Evolutionary conservation across 2,329 filamentous ascomycete species (phyloP), one percentile per base, ranked within the genome.

Genomic region (Diaporthe helianthi): DNA sequence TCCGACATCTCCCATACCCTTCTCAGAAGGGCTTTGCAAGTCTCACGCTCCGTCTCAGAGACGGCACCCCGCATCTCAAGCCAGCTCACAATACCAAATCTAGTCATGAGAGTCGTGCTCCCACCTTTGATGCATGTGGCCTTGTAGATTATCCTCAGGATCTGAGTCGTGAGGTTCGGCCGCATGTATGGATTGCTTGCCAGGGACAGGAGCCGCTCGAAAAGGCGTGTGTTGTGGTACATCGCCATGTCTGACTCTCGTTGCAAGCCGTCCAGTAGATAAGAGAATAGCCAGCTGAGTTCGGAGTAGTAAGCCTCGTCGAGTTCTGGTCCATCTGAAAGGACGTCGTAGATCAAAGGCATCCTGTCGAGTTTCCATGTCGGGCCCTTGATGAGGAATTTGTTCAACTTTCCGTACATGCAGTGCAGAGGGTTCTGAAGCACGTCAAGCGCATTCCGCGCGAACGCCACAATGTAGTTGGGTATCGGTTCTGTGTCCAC

Each of bases 361-460:
- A 96, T 87, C 76, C 89, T 90, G 70, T 92, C 88, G 22, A 90
- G 76, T 15, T 90, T 85, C 95, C 95, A 98, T 29, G 85, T 79
- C 0, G 95, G 94, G 0, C 89, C 87, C 64, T 89, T 89, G 26
- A 93, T 93, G 44, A 98, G 86, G 78, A 94, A 98, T 7, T 86
- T 84, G 81, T 97, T 97, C 79, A 96, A 83, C 77, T 97, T 97
- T 69, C 89, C 88, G 78, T 97, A 98, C 46, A 98, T 86, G 71
- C 88, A 88, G 76, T 97, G 93, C 19, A 93, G 85, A 0, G 95
- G 95, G 71, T 93, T 90, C 26, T 85, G 86, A 54, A 97, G 81
- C 19, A 97, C 88, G 1, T 86, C 82, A 9, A 97, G 83, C 1
- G 90, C 89, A 72, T 89, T 88, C 55, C 87, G 85, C 9, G 93